Evolutionary conservation across 768 basidiomycete species (phyloP).

Genomic region (Pleurotus cornucopiae): DNA sequence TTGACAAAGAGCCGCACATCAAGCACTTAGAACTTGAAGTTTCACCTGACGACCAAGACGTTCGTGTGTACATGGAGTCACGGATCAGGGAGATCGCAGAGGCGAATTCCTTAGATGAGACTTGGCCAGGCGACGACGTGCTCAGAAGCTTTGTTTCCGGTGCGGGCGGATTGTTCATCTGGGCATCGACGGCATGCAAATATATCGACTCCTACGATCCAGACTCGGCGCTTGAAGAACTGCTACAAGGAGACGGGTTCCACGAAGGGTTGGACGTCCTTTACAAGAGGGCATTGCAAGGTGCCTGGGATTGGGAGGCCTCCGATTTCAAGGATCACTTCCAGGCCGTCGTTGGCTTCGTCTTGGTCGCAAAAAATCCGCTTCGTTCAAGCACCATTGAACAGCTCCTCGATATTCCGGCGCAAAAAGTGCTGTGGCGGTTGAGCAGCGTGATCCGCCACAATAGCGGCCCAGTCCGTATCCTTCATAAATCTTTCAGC

Average conservation of each 20-base stretch:
- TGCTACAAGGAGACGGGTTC: conserved; percentile 3
- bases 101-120: neutral
- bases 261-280: conserved; percentile 6
- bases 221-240: neutral
- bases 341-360: conserved; percentile 7
- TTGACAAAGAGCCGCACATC: neutral
- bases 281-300: conserved; percentile 3
- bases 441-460: neutral
- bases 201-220: conserved; percentile 15
- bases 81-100: neutral
- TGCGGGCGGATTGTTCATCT: conserved; percentile 18
- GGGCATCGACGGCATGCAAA: conserved; percentile 18
- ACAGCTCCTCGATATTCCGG: neutral
- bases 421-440: neutral
- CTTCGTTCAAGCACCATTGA: conserved; percentile 1
- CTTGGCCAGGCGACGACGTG: conserved; percentile 14
- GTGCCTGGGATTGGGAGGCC: conserved; percentile 1
- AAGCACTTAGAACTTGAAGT: neutral
- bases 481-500: conserved; percentile 10
- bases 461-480: conserved; percentile 1
- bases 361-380: neutral
- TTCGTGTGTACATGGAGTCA: neutral
- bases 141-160: conserved; percentile 6
- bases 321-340: conserved; percentile 1
- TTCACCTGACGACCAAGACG: neutral